phyloP scores from a whole-genome alignment of 139 green algal genomes.

The Micractinium sp. region DNA sequence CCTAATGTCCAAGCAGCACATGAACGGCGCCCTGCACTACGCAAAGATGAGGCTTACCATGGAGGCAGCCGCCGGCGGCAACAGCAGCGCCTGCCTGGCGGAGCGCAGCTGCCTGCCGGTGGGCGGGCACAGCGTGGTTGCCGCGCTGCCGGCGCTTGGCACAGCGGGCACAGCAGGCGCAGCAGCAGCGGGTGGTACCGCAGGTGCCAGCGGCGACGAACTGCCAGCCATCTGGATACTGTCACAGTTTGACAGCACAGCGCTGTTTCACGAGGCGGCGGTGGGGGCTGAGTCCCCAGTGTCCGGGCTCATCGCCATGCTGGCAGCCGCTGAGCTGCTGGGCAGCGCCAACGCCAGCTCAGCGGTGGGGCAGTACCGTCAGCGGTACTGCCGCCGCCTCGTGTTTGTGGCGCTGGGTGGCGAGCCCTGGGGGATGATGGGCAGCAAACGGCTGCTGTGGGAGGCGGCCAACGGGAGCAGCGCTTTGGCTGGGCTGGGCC shows the following conservation, averaged over 20 bases:
- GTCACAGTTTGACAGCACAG: conserved; percentile 58
- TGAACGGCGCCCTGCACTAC: conserved; percentile 46
- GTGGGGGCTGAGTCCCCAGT: conserved; percentile 63
- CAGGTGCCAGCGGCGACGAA: background rate
- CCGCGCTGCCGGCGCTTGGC: conserved; percentile 63
- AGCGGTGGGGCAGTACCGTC: background rate
- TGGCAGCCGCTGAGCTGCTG: conserved; percentile 70
- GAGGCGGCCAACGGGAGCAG: conserved; percentile 47
- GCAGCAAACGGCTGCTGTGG: conserved; percentile 72
- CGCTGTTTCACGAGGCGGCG: conserved; percentile 67
- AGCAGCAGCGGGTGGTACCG: background rate
- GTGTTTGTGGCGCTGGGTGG: conserved; percentile 73
- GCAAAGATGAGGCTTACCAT: conserved; percentile 61
- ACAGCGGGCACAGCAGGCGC: background rate
- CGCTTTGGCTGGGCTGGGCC: conserved; percentile 40
- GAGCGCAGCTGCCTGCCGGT: conserved; percentile 67
- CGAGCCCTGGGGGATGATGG: conserved; percentile 77
- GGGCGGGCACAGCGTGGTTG: conserved; percentile 77
- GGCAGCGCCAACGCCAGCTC: conserved; percentile 10
- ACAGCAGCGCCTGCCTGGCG: conserved; percentile 62
- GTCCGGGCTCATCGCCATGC: conserved; percentile 75
- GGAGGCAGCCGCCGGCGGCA: conserved; percentile 31
- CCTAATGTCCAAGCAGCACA: conserved; percentile 17
- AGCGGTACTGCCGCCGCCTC: conserved; percentile 39
- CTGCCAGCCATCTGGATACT: conserved; percentile 58